These are phyloP conservation scores for Poteriospumella lacustris DNA, from an alignment of 108 stramenopile species.

Conservation along the genomic window DNA sequence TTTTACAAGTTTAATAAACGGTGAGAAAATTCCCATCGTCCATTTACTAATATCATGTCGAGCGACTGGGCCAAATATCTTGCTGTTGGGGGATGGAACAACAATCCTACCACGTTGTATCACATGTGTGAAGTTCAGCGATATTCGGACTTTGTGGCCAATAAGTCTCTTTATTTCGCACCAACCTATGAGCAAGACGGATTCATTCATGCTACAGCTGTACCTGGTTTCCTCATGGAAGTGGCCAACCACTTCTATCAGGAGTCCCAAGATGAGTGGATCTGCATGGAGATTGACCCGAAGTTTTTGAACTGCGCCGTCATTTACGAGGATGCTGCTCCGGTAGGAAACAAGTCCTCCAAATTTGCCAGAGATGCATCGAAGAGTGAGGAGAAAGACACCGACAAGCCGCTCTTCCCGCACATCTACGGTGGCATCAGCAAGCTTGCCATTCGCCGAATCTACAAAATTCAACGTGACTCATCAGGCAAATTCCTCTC, in stretches of 20 bases:
- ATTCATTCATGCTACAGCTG: constrained; percentile 22
- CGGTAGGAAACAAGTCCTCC: not conserved
- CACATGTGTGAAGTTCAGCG: no score
- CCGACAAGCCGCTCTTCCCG: constrained; percentile 12
- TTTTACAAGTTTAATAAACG: no score
- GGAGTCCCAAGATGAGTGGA: not conserved
- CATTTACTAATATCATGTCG: no score
- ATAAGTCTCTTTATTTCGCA: no score
- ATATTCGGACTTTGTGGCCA: no score
- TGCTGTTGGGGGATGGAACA: no score
- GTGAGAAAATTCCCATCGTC: no score
- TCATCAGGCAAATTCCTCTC: not conserved
- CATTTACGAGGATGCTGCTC: not conserved
- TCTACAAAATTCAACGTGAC: not conserved
- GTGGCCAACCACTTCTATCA: constrained; percentile 23
- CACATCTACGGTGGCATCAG: constrained; percentile 27
- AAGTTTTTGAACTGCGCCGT: not conserved
- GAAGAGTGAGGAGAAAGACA: not conserved
- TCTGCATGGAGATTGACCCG: constrained; percentile 1
- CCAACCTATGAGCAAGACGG: constrained; percentile 18
- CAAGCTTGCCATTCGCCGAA: not conserved
- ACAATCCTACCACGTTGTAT: no score
- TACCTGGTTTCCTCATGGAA: not conserved
- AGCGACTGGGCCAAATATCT: no score
- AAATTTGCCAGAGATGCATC: no score